Conservation (phyloP, 148 eudicot species). For the Pouteria glomerata region DNA sequence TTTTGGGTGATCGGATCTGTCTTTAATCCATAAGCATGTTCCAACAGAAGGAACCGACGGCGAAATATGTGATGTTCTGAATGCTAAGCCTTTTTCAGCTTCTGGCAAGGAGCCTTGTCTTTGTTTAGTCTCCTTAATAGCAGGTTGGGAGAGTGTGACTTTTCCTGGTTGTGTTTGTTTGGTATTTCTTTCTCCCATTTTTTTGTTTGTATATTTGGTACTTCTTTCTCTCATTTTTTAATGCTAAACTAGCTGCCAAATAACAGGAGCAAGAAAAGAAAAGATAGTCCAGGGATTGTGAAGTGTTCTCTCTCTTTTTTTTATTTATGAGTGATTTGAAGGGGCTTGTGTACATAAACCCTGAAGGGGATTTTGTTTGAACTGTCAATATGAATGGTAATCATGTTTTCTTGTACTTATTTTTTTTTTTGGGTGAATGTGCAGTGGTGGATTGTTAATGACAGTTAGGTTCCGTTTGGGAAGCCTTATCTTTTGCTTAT, state of each 20-base stretch:
- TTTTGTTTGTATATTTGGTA: background rate
- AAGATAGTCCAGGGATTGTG: background rate
- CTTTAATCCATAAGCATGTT: background rate
- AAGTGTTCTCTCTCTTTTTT: background rate
- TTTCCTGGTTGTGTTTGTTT: conserved; percentile 1
- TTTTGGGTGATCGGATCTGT: background rate
- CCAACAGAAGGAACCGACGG: background rate
- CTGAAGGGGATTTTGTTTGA: conserved; percentile 10
- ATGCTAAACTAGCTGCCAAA: conserved; percentile 2
- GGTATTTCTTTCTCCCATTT: background rate
- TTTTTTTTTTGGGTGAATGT: background rate
- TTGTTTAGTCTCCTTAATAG: background rate
- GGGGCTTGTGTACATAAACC: conserved; percentile 17
- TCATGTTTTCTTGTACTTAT: background rate
- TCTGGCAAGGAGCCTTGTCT: background rate
- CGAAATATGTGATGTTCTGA: background rate
- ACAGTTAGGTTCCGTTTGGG: too few species aligned
- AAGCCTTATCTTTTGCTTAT: too few species aligned
- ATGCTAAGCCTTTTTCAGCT: background rate
- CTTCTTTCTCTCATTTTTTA: conserved; percentile 2
- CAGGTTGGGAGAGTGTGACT: background rate
- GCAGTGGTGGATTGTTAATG: too few species aligned
- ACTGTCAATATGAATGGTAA: background rate
- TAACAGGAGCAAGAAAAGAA: background rate
- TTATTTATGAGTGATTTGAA: conserved; percentile 2